Base-by-base conservation (phyloP, 1,284 basidiomycete genomes). In the Sphaerobolus stellatus region DNA sequence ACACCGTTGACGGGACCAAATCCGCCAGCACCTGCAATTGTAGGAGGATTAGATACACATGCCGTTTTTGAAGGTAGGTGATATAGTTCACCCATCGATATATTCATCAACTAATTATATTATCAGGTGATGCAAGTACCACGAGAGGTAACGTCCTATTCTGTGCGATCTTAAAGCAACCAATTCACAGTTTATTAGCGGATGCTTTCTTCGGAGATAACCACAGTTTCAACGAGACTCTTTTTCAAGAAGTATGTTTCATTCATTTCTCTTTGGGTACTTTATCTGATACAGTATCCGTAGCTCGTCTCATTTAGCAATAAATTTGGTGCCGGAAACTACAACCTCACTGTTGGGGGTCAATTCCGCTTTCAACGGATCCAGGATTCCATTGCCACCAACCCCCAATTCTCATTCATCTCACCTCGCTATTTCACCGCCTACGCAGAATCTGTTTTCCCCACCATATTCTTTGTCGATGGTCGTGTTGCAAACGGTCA, bases 31-130 rank as follows among this genome's bases (percentile, higher is more conserved):
- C 49, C 49, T 6, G 49, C 49, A 11, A 33, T 50, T 18, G 49
- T 28, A 14, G 34, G 49, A 41, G 49, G 49, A 11, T 25, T 50
- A 25, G 38, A 25, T 16, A 28, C 28, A 5, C 49, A 50, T 43
- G 49, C 33, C 49, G 38, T 38, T 24, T 50, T 50, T 36, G 49
- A 50, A 41, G 49, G 48, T 49, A 13, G 4, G n/a, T 38, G 7
- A 16, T 16, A 3, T 20, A 14, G 13, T 20, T 38, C 33, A 13
- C 18, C 18, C 33, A n/a, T n/a, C n/a, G n/a, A n/a, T n/a, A n/a
- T n/a, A n/a, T n/a, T n/a, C n/a, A n/a, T n/a, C n/a, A n/a, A n/a
- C n/a, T n/a, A n/a, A n/a, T n/a, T 5, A 13, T 29, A 29, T 13
- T 5, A 31, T 14, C 3, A 50, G 49, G 49, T 9, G 49, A 50